Base-by-base conservation (phyloP, 2,329 filamentous ascomycete genomes). In the Penicillium nordicum region DNA sequence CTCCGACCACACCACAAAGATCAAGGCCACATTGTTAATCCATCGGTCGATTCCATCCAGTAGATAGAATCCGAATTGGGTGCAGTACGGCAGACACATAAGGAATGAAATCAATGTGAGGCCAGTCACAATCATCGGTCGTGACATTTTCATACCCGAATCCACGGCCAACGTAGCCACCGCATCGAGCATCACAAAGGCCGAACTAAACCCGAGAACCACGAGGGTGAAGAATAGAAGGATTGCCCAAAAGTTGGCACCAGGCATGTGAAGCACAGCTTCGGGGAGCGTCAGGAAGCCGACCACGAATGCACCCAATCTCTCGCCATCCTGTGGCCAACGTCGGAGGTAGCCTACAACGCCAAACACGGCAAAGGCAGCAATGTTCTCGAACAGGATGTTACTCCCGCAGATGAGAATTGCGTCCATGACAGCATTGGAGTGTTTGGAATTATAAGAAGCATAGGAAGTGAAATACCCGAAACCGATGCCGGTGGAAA, bases 381-480 rank as follows among this genome's bases (percentile, higher is more conserved):
- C 77, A 36, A 79, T 77, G 32, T 81, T 82, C 59, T 85, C 82
- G 47, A 84, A 85, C 0, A 83, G 65, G 0, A 82, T 78, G 44
- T 85, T 84, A 63, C 80, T 82, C 25, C 74, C 69, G 25, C 80
- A 81, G 30, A 85, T 82, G 8, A 84, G 71, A 40, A 84, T 72
- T 0, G 83, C 80, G 56, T 85, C 83, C 78, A 82, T 80, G 0
- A 85, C 82, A 1, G 82, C 82, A 49, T 85, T 84, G 8, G 82
- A 81, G 65, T 83, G 78, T 60, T 76, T 81, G 62, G 72, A 67
- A 55, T 84, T 84, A 67, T 84, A 85, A 0, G 80, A 83, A 0
- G 82, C 82, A 59, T 84, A 85, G 0, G 78, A 80, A 0, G 81
- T 84, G 57, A 83, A 84, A 64, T 82, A 83, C 3, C 82, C 82